Evolutionary conservation across 2,329 filamentous ascomycete genomes (phyloP).

Genomic region (Claviceps paspali): DNA sequence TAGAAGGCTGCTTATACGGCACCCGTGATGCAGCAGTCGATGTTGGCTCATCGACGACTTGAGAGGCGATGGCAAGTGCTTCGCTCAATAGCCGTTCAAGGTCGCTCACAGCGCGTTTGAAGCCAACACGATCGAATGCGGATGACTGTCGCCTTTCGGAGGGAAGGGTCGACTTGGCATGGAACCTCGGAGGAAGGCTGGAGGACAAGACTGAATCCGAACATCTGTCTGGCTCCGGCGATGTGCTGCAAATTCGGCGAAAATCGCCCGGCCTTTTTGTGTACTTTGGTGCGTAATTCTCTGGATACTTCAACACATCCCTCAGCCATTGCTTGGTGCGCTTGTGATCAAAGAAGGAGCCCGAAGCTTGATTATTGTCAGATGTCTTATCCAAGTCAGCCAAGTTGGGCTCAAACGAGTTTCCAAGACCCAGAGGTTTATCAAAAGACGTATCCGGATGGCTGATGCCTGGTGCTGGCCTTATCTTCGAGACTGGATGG

Average conservation of each 20-base stretch:
- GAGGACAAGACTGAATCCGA: conserved; percentile 11
- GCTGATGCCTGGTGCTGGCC: not conserved
- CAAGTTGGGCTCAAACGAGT: not conserved
- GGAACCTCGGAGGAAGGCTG: conserved; percentile 7
- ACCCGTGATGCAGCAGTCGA: conserved; percentile 4
- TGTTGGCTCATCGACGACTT: conserved; percentile 21
- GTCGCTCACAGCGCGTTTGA: conserved; percentile 24
- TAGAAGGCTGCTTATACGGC: conserved; percentile 7
- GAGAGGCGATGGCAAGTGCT: conserved; percentile 27
- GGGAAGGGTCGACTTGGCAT: conserved; percentile 8
- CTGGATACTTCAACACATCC: conserved; percentile 14
- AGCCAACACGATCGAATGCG: conserved; percentile 13
- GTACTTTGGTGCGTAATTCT: conserved; percentile 12
- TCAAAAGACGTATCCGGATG: not conserved
- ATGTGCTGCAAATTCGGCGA: conserved; percentile 4
- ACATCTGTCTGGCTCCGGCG: conserved; percentile 8
- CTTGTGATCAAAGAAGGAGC: conserved; percentile 17
- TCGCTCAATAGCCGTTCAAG: conserved; percentile 32
- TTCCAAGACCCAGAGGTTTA: not conserved
- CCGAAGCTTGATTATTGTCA: conserved; percentile 12
- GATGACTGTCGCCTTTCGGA: conserved; percentile 11
- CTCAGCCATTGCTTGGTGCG: conserved; percentile 20
- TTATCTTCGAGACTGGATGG: conserved; percentile 5
- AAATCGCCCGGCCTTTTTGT: conserved; percentile 13
- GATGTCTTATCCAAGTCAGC: conserved; percentile 3